phyloP scores from a whole-genome alignment of 257 asterid genomes.

The Nicotiana sylvestris region DNA sequence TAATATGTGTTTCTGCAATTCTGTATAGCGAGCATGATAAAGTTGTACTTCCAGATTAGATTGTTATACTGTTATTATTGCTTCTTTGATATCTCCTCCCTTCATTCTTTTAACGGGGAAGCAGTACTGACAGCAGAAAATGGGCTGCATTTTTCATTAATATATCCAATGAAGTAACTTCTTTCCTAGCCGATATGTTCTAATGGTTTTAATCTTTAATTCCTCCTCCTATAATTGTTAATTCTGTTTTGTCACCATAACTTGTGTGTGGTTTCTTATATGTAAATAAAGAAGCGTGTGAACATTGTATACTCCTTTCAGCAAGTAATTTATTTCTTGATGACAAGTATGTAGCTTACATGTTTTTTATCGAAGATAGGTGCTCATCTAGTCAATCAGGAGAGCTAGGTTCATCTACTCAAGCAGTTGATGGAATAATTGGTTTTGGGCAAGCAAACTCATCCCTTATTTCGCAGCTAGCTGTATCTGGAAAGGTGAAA shows the following conservation, averaged over 20 bases:
- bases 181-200: not conserved
- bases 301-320: not conserved
- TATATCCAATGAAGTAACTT: not conserved
- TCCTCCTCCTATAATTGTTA: not conserved
- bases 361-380: constrained; percentile 45
- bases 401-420: constrained; percentile 74
- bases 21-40: not conserved
- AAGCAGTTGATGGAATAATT: constrained; percentile 91
- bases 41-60: not conserved
- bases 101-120: not conserved
- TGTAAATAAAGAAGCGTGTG: not conserved
- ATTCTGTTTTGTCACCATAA: constrained; percentile 4
- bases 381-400: constrained; percentile 91
- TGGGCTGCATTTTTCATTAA: not conserved
- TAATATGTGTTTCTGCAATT: constrained; percentile 5
- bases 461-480: constrained; percentile 92
- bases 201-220: not conserved
- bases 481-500: constrained; percentile 65
- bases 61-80: not conserved
- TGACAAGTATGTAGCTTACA: constrained; percentile 21
- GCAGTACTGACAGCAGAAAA: not conserved
- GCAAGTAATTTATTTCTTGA: not conserved
- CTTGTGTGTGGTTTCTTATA: not conserved
- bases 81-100: not conserved
- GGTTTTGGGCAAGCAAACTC: constrained; percentile 98